Conservation (phyloP, 2,329 filamentous ascomycete genomes). For the Colletotrichum zoysiae region DNA sequence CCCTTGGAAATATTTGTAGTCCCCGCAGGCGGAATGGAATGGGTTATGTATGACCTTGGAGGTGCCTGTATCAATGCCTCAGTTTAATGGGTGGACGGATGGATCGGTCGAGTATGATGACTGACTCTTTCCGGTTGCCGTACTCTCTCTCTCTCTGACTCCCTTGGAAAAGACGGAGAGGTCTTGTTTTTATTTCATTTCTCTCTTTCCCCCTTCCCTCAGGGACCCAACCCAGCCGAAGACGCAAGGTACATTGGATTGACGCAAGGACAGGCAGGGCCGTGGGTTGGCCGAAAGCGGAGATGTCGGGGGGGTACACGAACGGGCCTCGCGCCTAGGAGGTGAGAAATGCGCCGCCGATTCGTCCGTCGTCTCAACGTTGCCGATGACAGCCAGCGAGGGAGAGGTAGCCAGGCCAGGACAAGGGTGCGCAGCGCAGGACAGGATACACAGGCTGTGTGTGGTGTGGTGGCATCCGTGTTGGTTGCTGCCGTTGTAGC, state of each 20-base stretch:
- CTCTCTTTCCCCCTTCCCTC: background rate
- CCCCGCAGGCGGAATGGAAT: slow-evolving; percentile 11
- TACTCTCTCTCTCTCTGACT: slow-evolving; percentile 11
- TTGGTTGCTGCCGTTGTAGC: background rate
- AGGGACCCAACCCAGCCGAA: slow-evolving; percentile 4
- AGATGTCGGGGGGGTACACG: slow-evolving; percentile 39
- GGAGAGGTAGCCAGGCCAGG: slow-evolving; percentile 30
- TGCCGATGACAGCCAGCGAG: slow-evolving; percentile 35
- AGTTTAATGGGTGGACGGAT: slow-evolving; percentile 13
- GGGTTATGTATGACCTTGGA: slow-evolving; percentile 1
- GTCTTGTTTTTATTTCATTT: background rate
- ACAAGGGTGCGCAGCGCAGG: background rate
- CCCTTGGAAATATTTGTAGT: slow-evolving; percentile 34
- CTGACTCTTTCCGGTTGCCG: slow-evolving; percentile 42
- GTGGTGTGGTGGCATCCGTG: background rate
- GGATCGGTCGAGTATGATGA: slow-evolving; percentile 38
- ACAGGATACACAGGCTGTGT: background rate
- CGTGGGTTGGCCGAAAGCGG: slow-evolving; percentile 45
- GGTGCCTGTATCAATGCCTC: slow-evolving; percentile 27
- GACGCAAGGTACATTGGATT: slow-evolving; percentile 30
- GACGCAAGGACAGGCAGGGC: slow-evolving; percentile 38
- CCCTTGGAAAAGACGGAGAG: slow-evolving; percentile 31
- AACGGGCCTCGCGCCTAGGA: slow-evolving; percentile 33
- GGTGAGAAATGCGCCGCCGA: slow-evolving; percentile 31
- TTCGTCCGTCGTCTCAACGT: slow-evolving; percentile 41